These are phyloP conservation scores for Solidago caesia DNA, from an alignment of 129 eudicot genomes.

Conservation along the genomic window DNA sequence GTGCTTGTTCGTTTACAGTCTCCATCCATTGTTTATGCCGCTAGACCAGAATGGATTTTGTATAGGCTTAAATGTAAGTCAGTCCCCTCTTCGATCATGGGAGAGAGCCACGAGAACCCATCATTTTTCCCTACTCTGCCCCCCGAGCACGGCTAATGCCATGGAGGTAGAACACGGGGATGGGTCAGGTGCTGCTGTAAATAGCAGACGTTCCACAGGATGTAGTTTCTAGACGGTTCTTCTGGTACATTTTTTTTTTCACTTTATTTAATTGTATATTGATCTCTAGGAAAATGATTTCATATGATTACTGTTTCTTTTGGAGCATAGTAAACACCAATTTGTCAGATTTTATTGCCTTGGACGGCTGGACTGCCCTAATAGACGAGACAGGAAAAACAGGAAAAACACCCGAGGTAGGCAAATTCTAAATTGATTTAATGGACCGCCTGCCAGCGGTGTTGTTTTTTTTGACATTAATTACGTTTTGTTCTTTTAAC, in stretches of 20 bases:
- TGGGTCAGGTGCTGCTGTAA: conserved; percentile 31
- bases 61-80: conserved; percentile 25
- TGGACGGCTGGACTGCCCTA: conserved; percentile 89
- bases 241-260: conserved; percentile 48
- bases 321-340: conserved; percentile 94
- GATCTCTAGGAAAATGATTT: not conserved
- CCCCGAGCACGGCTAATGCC: conserved; percentile 27
- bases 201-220: not conserved
- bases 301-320: conserved; percentile 16
- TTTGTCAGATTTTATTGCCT: conserved; percentile 83
- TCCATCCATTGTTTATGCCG: too few relatives aligned
- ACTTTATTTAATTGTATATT: not conserved
- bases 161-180: conserved; percentile 28
- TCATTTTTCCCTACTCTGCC: conserved; percentile 39
- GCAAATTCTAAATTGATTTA: not conserved
- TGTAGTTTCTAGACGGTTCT: conserved; percentile 39
- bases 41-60: too few relatives aligned
- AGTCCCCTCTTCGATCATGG: conserved; percentile 36
- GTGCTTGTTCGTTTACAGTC: too few relatives aligned
- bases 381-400: conserved; percentile 85
- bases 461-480: conserved; percentile 1
- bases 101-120: conserved; percentile 44
- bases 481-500: conserved; percentile 9
- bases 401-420: conserved; percentile 87
- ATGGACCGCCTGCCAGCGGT: not conserved